Evolutionary conservation across 169 alveolate species (phyloP).

Genomic region (Nephromyces sp.): DNA sequence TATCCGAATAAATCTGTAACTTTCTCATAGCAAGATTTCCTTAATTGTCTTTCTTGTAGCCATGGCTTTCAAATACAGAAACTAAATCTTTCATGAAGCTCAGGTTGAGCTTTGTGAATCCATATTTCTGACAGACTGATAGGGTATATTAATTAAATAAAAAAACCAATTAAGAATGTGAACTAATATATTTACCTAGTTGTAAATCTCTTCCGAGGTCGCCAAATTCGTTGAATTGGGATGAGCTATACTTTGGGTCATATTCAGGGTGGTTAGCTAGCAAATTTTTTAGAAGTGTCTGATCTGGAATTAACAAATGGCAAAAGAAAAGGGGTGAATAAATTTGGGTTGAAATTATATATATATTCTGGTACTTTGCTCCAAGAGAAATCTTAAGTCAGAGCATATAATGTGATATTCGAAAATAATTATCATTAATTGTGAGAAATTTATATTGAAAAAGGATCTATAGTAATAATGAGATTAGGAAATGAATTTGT

Average conservation of each 20-base stretch:
- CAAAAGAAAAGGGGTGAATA: neutral
- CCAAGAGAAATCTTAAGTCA: too few relatives aligned
- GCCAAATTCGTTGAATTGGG: neutral
- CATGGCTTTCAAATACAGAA: neutral
- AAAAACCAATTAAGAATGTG: too few relatives aligned
- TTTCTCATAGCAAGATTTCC: too few relatives aligned
- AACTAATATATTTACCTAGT: neutral
- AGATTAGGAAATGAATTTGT: too few relatives aligned
- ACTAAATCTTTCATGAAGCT: neutral
- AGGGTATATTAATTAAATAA: too few relatives aligned
- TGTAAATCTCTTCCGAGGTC: neutral
- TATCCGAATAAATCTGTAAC: too few relatives aligned
- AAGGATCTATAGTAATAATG: too few relatives aligned
- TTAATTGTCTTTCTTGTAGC: neutral
- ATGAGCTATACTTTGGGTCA: slow-evolving; percentile 33
- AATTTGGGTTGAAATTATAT: neutral
- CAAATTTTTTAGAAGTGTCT: slow-evolving; percentile 41
- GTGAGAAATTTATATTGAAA: too few relatives aligned
- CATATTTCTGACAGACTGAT: neutral
- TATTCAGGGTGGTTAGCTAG: slow-evolving; percentile 48
- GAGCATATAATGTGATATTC: too few relatives aligned
- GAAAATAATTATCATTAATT: too few relatives aligned
- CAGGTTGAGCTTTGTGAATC: neutral
- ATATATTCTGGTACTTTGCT: too few relatives aligned
- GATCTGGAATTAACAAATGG: slow-evolving; percentile 30